phyloP scores from a whole-genome alignment of 352 stramenopile genomes.

The Pilasporangium apinafurcum region DNA sequence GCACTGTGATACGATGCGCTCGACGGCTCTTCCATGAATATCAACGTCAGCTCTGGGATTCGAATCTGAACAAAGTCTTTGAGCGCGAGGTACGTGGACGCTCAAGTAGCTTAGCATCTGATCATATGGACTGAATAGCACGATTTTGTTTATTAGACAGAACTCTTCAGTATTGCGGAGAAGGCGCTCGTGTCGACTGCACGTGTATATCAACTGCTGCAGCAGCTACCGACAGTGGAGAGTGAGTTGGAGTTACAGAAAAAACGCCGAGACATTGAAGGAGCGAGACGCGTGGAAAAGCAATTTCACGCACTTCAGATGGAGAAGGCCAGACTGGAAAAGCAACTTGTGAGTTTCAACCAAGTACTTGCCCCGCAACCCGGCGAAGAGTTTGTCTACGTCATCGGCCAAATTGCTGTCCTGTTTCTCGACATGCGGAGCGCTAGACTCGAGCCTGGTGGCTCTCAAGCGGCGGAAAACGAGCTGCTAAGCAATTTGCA shows the following conservation, averaged over 20 bases:
- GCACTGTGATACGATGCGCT: slow-evolving; percentile 53
- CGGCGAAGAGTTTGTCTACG: slow-evolving; percentile 52
- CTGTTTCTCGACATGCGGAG: slow-evolving; percentile 64
- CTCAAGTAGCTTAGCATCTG: background rate
- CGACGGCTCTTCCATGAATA: slow-evolving; percentile 69
- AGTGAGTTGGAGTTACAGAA: slow-evolving; percentile 54
- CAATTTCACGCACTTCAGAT: slow-evolving; percentile 41
- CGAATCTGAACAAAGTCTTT: slow-evolving; percentile 39
- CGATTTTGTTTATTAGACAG: slow-evolving; percentile 5
- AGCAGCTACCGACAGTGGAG: slow-evolving; percentile 27
- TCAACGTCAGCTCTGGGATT: slow-evolving; percentile 73
- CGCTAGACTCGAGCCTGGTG: slow-evolving; percentile 40
- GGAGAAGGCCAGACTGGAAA: slow-evolving; percentile 44
- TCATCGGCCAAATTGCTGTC: slow-evolving; percentile 33
- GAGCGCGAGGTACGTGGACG: slow-evolving; percentile 16
- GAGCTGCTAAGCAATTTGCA: slow-evolving; percentile 46
- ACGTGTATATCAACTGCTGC: slow-evolving; percentile 31
- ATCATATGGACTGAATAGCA: background rate
- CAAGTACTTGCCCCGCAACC: slow-evolving; percentile 48
- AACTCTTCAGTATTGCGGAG: slow-evolving; percentile 30
- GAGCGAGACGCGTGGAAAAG: slow-evolving; percentile 44
- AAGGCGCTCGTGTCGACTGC: slow-evolving; percentile 36
- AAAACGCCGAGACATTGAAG: slow-evolving; percentile 58
- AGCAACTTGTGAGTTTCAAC: slow-evolving; percentile 52
- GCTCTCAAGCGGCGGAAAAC: slow-evolving; percentile 50